phyloP scores from a whole-genome alignment of 169 alveolate species.

The Plasmodium relictum region DNA sequence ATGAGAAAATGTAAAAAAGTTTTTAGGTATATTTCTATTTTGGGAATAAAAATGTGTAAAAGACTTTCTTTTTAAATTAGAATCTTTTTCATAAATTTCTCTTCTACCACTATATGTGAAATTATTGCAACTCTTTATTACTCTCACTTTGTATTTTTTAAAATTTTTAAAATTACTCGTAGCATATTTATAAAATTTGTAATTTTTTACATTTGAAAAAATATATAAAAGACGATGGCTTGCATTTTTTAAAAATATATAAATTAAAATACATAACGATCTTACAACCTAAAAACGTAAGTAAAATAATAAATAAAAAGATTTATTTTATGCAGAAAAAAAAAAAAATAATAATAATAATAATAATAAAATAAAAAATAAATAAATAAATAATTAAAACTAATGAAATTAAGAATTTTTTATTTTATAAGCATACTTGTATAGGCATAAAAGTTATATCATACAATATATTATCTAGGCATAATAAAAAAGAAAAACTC shows the following conservation, averaged over 20 bases:
- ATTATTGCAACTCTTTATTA: slow-evolving; percentile 24
- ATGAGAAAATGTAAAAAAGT: slow-evolving; percentile 16
- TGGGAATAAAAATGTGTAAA: not conserved
- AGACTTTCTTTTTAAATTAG: not conserved
- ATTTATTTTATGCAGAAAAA: not conserved
- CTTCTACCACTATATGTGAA: slow-evolving; percentile 15
- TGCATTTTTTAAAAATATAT: slow-evolving; percentile 32
- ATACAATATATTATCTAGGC: slow-evolving; percentile 83
- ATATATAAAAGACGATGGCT: slow-evolving; percentile 23
- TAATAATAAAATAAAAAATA: not conserved
- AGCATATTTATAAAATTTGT: slow-evolving; percentile 72
- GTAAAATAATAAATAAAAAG: not conserved
- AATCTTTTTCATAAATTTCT: slow-evolving; percentile 1
- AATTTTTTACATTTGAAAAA: slow-evolving; percentile 35
- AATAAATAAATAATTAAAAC: not conserved
- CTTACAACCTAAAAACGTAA: slow-evolving; percentile 1
- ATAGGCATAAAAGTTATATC: slow-evolving; percentile 86
- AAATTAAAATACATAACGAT: slow-evolving; percentile 40
- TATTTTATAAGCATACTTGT: slow-evolving; percentile 47
- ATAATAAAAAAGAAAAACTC: slow-evolving; percentile 79
- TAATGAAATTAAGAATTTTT: not conserved
- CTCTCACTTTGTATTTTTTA: slow-evolving; percentile 61
- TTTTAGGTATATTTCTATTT: slow-evolving; percentile 2
- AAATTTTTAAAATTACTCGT: slow-evolving; percentile 40
- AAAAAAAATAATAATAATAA: not conserved